Evolutionary conservation across 2,329 filamentous ascomycete species (phyloP).

Genomic region (Pseudopyrenochaeta lycopersici): DNA sequence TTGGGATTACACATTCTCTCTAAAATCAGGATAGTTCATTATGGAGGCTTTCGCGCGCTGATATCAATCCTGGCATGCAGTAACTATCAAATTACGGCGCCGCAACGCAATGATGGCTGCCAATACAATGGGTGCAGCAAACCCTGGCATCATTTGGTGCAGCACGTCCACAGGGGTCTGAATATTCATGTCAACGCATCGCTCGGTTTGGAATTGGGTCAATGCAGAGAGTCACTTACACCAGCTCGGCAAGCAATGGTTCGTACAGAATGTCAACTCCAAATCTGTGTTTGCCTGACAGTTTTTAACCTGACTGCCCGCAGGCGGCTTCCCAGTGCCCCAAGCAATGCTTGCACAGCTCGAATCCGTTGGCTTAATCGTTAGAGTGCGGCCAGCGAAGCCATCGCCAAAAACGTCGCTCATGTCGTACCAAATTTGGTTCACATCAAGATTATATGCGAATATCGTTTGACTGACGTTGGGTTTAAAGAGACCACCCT

Average conservation of each 20-base stretch:
- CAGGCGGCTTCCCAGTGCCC: constrained; percentile 31
- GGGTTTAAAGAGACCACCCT: constrained; percentile 34
- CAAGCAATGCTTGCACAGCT: constrained; percentile 36
- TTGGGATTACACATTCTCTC: too few species aligned
- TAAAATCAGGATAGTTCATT: too few species aligned
- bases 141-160: constrained; percentile 26
- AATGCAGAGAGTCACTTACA: constrained; percentile 26
- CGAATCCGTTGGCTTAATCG: constrained; percentile 31
- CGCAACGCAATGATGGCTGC: constrained; percentile 37
- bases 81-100: constrained; percentile 5
- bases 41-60: too few species aligned
- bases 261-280: constrained; percentile 38
- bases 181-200: not conserved
- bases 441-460: constrained; percentile 35
- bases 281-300: constrained; percentile 33
- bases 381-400: constrained; percentile 33
- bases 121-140: constrained; percentile 42
- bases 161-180: constrained; percentile 29
- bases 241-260: constrained; percentile 42
- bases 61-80: too few species aligned
- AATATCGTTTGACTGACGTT: constrained; percentile 42
- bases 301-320: constrained; percentile 31
- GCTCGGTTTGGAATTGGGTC: not conserved
- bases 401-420: constrained; percentile 38
- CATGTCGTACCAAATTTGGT: constrained; percentile 39